These are phyloP conservation scores for Wallacemonas sp. DNA, from an alignment of 208 protist genomes.

Conservation along the genomic window DNA sequence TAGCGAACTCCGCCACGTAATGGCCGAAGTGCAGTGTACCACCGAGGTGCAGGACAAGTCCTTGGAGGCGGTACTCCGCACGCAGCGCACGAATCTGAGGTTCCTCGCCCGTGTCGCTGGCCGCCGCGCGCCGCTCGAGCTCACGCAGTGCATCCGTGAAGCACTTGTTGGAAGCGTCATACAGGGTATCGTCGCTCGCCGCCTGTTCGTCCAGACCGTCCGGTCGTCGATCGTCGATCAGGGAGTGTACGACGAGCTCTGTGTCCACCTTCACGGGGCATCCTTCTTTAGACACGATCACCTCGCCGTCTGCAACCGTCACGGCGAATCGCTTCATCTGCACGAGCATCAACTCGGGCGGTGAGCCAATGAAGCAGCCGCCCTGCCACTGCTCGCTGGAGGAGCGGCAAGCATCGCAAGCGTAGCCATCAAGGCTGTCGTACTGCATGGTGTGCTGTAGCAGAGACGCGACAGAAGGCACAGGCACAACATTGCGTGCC, in stretches of 20 bases:
- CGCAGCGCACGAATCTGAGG: conserved; percentile 22
- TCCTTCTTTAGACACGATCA: conserved; percentile 32
- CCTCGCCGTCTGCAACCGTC: conserved; percentile 2
- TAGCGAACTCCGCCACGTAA: conserved; percentile 66
- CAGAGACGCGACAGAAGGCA: conserved; percentile 12
- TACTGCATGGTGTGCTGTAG: conserved; percentile 48
- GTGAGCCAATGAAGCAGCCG: conserved; percentile 54
- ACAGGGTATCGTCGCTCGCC: not conserved
- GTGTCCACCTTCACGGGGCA: conserved; percentile 24
- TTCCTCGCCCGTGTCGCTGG: not conserved
- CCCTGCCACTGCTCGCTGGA: conserved; percentile 45
- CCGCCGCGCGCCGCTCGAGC: not conserved
- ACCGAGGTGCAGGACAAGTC: conserved; percentile 56
- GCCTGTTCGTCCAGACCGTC: not conserved
- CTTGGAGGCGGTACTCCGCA: conserved; percentile 38
- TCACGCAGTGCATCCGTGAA: conserved; percentile 16
- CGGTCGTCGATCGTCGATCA: conserved; percentile 11
- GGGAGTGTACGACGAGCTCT: conserved; percentile 21
- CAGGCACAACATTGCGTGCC: too few relatives aligned
- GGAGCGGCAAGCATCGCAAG: conserved; percentile 57
- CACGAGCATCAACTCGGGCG: conserved; percentile 51
- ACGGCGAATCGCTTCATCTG: conserved; percentile 78
- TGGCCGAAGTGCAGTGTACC: conserved; percentile 46
- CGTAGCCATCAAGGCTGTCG: conserved; percentile 50
- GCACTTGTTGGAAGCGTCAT: conserved; percentile 20